phyloP scores from a whole-genome alignment of 768 basidiomycete genomes.

The Rhodosporidiobolus odoratus region DNA sequence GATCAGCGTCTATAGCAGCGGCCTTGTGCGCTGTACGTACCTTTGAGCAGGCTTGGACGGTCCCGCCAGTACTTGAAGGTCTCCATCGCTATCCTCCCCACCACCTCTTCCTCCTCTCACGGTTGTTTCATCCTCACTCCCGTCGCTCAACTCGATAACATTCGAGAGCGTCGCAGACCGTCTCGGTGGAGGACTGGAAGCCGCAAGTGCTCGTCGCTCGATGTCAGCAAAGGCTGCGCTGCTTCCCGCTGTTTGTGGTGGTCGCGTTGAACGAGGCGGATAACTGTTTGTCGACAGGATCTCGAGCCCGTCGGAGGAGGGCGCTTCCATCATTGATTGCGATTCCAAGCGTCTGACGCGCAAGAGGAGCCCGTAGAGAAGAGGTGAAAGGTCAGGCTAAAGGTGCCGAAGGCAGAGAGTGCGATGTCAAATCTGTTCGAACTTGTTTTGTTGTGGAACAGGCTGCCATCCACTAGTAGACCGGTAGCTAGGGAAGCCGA shows the following conservation, averaged over 20 bases:
- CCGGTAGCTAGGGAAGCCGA: too few species aligned
- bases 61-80: not conserved
- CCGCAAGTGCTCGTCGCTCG: not conserved
- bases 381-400: not conserved
- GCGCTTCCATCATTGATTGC: not conserved
- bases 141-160: slow-evolving; percentile 17
- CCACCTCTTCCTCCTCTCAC: too few species aligned
- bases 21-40: not conserved
- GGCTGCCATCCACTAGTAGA: too few species aligned
- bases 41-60: not conserved
- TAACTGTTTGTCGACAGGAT: not conserved
- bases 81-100: not conserved
- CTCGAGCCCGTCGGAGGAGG: slow-evolving; percentile 22
- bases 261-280: not conserved
- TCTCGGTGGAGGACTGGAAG: not conserved
- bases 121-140: not conserved
- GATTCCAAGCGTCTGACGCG: not conserved
- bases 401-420: not conserved
- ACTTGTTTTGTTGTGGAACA: not conserved
- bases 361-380: not conserved
- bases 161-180: not conserved
- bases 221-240: not conserved
- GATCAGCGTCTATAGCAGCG: not conserved
- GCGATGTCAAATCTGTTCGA: not conserved
- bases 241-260: too few species aligned